Conservation (phyloP, 306 rosid genomes). For the Quercus robur region DNA sequence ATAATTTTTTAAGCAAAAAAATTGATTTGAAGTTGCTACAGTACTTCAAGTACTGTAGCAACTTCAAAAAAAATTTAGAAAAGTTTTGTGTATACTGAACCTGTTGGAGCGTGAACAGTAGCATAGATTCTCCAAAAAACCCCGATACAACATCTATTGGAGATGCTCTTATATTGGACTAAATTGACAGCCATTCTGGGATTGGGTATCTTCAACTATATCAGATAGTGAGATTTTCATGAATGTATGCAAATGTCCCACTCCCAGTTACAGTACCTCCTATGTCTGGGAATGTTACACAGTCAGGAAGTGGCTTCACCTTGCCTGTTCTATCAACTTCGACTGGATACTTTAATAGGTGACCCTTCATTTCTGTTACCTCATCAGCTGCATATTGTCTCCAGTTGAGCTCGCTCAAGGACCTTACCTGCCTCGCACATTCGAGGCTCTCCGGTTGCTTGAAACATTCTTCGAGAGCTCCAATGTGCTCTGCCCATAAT, state of each 20-base stretch:
- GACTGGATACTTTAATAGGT: slow-evolving; percentile 69
- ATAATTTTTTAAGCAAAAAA: too few species aligned
- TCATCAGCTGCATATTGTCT: slow-evolving; percentile 60
- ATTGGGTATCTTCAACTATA: not conserved
- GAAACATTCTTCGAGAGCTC: slow-evolving; percentile 53
- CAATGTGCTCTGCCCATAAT: slow-evolving; percentile 79
- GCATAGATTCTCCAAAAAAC: too few species aligned
- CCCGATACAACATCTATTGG: too few species aligned
- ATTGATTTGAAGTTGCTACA: too few species aligned
- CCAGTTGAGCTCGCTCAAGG: slow-evolving; percentile 73
- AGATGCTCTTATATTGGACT: too few species aligned
- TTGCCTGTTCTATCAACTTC: slow-evolving; percentile 67
- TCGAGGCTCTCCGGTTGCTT: slow-evolving; percentile 66
- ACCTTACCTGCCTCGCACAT: slow-evolving; percentile 54
- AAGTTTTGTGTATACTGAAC: too few species aligned
- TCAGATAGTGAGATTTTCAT: slow-evolving; percentile 80
- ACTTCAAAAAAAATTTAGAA: too few species aligned
- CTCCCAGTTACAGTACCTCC: slow-evolving; percentile 76
- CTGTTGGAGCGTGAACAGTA: too few species aligned
- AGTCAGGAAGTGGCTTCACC: slow-evolving; percentile 51
- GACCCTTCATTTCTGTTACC: slow-evolving; percentile 68
- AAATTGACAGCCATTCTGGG: not conserved
- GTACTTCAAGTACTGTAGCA: too few species aligned
- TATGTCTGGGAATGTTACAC: slow-evolving; percentile 69
- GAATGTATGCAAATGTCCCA: slow-evolving; percentile 46